A percentile compares a stretch with the other conserved stretches of the same genome.
phyloP scores from a whole-genome alignment of 2,329 filamentous ascomycete species.

The Daldinia sp. region DNA sequence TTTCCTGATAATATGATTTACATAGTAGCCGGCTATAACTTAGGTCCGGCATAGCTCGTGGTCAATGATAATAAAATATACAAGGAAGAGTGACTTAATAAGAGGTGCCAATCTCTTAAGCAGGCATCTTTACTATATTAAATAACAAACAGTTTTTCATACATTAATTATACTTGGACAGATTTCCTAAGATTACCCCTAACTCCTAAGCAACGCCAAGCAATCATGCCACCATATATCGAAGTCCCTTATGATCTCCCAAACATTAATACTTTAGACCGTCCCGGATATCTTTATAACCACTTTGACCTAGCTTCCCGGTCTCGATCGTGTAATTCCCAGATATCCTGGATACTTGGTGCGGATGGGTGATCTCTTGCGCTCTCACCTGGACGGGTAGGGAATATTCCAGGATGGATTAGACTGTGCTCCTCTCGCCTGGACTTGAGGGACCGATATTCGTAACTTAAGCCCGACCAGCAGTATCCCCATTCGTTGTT shows the following conservation, averaged over 20 bases:
- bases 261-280: neutral
- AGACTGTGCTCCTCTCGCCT: neutral
- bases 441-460: neutral
- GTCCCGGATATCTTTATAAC: neutral
- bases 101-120: neutral
- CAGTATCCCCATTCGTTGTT: slow-evolving; percentile 20
- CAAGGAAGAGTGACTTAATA: too few species aligned
- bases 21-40: too few species aligned
- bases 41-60: too few species aligned
- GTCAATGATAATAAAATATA: too few species aligned
- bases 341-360: slow-evolving; percentile 19
- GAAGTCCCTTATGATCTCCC: neutral
- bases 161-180: too few species aligned
- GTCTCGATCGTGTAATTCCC: slow-evolving; percentile 23
- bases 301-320: neutral
- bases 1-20: too few species aligned
- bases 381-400: slow-evolving; percentile 26
- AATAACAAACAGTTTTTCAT: neutral
- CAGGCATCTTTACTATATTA: neutral
- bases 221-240: neutral
- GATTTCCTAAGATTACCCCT: neutral
- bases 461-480: slow-evolving; percentile 11
- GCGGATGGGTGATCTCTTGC: slow-evolving; percentile 21
- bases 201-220: neutral
- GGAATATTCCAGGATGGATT: slow-evolving; percentile 15